Evolutionary conservation across 257 asterid genomes (phyloP).

Genomic region (Cordia subcordata): DNA sequence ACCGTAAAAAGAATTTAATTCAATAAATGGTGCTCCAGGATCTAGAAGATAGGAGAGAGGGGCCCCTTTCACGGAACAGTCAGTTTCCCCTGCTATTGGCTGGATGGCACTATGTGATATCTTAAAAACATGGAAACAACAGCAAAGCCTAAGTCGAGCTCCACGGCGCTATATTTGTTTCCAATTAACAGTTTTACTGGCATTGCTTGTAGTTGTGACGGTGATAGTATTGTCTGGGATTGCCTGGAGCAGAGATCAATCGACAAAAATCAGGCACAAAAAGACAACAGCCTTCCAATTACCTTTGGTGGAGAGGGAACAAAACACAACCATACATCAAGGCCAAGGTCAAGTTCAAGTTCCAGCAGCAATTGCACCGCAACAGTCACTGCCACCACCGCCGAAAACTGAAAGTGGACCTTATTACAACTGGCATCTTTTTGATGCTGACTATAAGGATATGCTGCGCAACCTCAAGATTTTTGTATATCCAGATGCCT

Average conservation of each 20-base stretch:
- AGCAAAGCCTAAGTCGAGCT: not conserved
- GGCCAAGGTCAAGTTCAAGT: constrained; percentile 1
- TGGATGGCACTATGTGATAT: not conserved
- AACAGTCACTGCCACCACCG: too few relatives aligned
- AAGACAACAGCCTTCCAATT: not conserved
- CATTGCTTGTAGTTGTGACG: not conserved
- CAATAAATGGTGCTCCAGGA: not conserved
- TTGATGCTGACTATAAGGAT: constrained; percentile 47
- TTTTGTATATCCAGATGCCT: constrained; percentile 56
- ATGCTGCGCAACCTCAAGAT: constrained; percentile 50
- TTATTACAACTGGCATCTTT: constrained; percentile 60
- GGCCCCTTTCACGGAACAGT: not conserved
- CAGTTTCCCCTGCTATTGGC: not conserved
- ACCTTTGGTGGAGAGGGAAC: not conserved
- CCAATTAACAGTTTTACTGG: not conserved
- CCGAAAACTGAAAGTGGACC: constrained; percentile 21
- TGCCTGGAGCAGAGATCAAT: not conserved
- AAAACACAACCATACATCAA: not conserved
- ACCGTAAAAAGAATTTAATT: not conserved
- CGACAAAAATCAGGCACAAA: not conserved
- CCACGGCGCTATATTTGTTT: not conserved
- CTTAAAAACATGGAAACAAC: not conserved
- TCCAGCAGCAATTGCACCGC: not conserved
- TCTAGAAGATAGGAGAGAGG: not conserved
- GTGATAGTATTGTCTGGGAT: not conserved